These are phyloP conservation scores for Macrocystidia cucumis DNA, from an alignment of 1,284 basidiomycete species.

Conservation along the genomic window DNA sequence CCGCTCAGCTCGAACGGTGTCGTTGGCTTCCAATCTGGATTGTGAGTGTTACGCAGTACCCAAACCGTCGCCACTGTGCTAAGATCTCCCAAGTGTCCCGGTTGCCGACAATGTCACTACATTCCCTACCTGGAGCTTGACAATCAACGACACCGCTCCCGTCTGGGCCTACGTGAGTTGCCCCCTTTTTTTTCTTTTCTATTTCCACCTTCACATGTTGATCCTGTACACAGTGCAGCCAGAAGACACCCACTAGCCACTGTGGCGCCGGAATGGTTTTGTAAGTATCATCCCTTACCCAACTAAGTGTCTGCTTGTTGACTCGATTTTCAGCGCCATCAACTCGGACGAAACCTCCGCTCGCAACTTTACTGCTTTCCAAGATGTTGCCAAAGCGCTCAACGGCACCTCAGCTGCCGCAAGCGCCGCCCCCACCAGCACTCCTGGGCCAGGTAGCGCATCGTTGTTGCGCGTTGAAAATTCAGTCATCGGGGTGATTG, in stretches of 20 bases:
- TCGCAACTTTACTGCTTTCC: constrained; percentile 53
- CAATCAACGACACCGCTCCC: constrained; percentile 47
- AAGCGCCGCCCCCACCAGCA: no score
- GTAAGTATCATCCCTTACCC: constrained; percentile 18
- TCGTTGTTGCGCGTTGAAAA: no score
- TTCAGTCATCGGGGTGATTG: no score
- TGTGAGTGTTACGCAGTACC: constrained; percentile 27
- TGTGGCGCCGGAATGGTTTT: constrained; percentile 49
- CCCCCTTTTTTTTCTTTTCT: no score
- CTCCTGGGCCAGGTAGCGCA: no score
- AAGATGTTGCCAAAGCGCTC: constrained; percentile 35
- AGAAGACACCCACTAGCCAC: constrained; percentile 28
- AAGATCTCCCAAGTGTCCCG: constrained; percentile 32
- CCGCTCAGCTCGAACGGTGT: constrained; percentile 30
- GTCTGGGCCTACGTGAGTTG: constrained; percentile 33
- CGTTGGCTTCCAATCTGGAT: constrained; percentile 50
- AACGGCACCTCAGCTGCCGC: constrained; percentile 30
- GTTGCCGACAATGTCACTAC: constrained; percentile 32
- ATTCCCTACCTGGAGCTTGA: constrained; percentile 48
- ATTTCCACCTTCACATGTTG: no score
- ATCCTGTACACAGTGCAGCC: constrained; percentile 42
- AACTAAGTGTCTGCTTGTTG: not conserved
- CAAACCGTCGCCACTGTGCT: constrained; percentile 4
- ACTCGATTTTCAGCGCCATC: constrained; percentile 24
- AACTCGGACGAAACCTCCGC: constrained; percentile 35